Evolutionary conservation across 495 filamentous ascomycete species (phyloP).

Genomic region (Lepidopterella palustris): DNA sequence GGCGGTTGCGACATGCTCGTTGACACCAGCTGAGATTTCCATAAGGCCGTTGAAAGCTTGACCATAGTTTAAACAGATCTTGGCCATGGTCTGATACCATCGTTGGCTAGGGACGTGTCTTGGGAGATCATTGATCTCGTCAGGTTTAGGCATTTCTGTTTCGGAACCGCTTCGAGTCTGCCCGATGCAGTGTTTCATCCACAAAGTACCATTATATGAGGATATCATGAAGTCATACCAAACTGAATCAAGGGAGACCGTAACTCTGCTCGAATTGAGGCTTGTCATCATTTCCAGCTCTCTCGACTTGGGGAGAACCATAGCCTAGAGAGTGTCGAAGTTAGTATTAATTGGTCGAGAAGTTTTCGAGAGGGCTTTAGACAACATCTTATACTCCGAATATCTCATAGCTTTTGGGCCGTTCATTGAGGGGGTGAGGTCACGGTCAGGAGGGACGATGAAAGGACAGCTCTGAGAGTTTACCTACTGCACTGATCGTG

Average conservation of each 20-base stretch:
- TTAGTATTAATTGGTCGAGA: too few species aligned
- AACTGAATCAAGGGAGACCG: neutral
- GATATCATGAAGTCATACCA: neutral
- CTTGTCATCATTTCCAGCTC: neutral
- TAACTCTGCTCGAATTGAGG: neutral
- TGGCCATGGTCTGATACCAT: conserved; percentile 16
- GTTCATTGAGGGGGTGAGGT: too few species aligned
- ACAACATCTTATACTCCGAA: too few species aligned
- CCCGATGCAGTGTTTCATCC: neutral
- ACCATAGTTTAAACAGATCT: conserved; percentile 24
- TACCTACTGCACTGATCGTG: too few species aligned
- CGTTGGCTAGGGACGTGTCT: neutral
- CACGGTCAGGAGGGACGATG: too few species aligned
- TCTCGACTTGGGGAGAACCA: neutral
- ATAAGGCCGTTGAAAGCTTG: conserved; percentile 16
- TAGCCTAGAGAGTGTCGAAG: too few species aligned
- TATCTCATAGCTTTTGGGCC: too few species aligned
- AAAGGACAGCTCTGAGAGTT: too few species aligned
- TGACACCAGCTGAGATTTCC: conserved; percentile 3
- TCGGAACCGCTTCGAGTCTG: neutral
- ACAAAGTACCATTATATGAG: neutral
- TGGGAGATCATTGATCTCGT: neutral
- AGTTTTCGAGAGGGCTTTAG: too few species aligned
- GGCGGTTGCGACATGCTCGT: conserved; percentile 1
- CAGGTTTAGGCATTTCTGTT: neutral